Conservation (phyloP, 257 asterid species). For the Apocynum venetum region DNA sequence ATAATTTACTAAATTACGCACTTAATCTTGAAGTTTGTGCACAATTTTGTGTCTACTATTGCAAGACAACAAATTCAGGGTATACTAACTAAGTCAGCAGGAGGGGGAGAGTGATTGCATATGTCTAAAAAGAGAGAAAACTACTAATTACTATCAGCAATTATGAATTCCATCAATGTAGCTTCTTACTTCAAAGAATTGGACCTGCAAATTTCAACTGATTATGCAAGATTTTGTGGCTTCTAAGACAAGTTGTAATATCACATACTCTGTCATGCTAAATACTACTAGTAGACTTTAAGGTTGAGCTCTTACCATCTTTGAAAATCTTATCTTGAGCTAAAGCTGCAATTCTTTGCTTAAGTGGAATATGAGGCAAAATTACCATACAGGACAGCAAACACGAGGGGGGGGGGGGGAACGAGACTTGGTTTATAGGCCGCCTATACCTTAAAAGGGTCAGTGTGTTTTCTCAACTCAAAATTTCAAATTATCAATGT, state of each 20-base stretch:
- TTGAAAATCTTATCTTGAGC: constrained; percentile 94
- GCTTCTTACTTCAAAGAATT: constrained; percentile 8
- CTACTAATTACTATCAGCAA: neutral
- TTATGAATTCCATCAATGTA: constrained; percentile 7
- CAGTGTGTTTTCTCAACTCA: no score
- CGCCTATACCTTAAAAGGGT: no score
- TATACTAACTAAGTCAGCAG: neutral
- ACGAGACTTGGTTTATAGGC: no score
- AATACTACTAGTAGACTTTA: neutral
- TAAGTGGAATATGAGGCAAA: constrained; percentile 28
- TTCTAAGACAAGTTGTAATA: neutral
- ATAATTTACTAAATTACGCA: neutral
- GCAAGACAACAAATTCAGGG: neutral
- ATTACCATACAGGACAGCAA: neutral
- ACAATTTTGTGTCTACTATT: no score
- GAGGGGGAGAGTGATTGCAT: constrained; percentile 7
- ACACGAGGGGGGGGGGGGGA: neutral
- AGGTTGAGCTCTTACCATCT: constrained; percentile 52
- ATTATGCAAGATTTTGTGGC: constrained; percentile 4
- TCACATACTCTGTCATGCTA: neutral
- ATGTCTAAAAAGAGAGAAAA: neutral
- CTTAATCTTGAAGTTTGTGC: neutral
- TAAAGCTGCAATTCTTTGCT: constrained; percentile 90
- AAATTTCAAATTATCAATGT: no score
- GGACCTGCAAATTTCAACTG: neutral